Evolutionary conservation across 176 grass and related monocot genomes (phyloP), one percentile per base, ranked within the genome.

Genomic region (Aegilops speltoides): DNA sequence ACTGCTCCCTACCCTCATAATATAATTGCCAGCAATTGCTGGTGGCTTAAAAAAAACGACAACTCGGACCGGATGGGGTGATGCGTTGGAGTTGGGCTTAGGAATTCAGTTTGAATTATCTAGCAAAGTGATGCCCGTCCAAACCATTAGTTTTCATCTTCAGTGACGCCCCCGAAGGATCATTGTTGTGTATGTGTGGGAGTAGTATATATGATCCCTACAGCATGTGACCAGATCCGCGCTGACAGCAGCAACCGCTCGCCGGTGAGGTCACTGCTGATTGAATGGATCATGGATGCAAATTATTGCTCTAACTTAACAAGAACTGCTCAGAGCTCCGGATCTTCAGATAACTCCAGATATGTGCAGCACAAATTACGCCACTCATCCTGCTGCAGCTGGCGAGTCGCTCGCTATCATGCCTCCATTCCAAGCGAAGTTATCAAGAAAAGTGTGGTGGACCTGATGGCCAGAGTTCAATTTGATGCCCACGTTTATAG

Each of bases 181-280:
- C 33, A 71, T 23, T 3, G 3, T 1, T 50, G 13, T 40, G 37
- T 40, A n/a, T 74, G 7, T 74, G 72, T 52, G 14, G 28, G 28
- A 28, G 16, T 60, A 7, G 13, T 31, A 29, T 4, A 48, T 28
- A 28, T 74, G 73, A 76, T 75, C 72, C 71, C 41, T 34, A 31
- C 62, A 13, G 57, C 80, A 84, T 87, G 80, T 84, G 80, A 61
- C 80, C 45, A 45, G 80, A 91, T 90, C 89, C 56, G 4, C 59
- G 20, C 67, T 83, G 85, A 84, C 80, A 75, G 19, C 61, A 84
- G 76, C 81, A 20, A 3, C 85, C 34, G 81, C 6, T 80, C 16
- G 48, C 68, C 16, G 48, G 81, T 84, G 85, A 91, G 75, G 76
- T 91, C 85, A 87, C 16, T 45, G 68, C 68, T 61, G 67, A 83